Base-by-base conservation (phyloP, 176 grass and related monocot genomes). In the Oryza punctata region DNA sequence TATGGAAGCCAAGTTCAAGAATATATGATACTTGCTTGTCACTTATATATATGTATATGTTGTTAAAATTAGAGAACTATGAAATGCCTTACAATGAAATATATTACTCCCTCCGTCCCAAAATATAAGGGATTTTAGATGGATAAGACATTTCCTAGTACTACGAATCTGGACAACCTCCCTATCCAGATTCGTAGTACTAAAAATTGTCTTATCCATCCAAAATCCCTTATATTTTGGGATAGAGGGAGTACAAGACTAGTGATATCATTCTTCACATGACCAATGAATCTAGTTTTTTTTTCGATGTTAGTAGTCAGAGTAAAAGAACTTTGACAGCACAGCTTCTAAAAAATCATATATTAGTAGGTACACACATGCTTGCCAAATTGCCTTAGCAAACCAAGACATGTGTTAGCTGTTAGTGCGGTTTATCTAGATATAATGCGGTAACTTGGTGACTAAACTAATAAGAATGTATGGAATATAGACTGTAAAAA, bases 391-490 rank as follows among this genome's bases (percentile, higher is more conserved):
- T 78, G 49, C 38, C 13, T 75, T 28, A 52, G 26, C 41, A 77
- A 65, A 21, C 14, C 30, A 78, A 78, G 50, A 21, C 3, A 61
- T 24, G 9, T 11, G 28, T 23, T 82, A 23, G 68, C 69, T 26
- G 3, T 73, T 67, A 64, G 16, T 64, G 61, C n/a, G 30, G 11
- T 16, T 72, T 64, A 70, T 33, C 57, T 5, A 52, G 61, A 73
- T 64, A 73, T 73, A 73, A 59, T 64, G 63, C 14, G 4, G 63
- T 25, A 32, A 16, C 25, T 6, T 46, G 35, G 25, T 27, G 5
- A 27, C 29, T 64, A 82, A 72, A 73, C 10, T 30, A 61, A 73
- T 63, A 41, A 73, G 13, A 82, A 61, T 61, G n/a, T 61, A 23
- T 11, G 21, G 18, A 11, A 19, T 61, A 61, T 2, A 24, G 3